phyloP scores from a whole-genome alignment of 2,329 filamentous ascomycete genomes.

The Aspergillus fructus region DNA sequence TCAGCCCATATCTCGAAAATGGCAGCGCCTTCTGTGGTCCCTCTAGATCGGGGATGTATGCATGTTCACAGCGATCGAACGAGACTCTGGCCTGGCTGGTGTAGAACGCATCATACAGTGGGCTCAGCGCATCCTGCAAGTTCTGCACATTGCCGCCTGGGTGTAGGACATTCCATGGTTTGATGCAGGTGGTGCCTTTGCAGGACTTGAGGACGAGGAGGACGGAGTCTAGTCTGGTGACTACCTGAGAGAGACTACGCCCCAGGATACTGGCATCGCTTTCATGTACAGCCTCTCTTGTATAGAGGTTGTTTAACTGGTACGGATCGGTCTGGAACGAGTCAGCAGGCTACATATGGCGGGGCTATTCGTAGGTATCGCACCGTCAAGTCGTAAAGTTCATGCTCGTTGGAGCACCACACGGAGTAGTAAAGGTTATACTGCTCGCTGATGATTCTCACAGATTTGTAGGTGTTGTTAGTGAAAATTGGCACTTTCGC shows the following conservation, averaged over 20 bases:
- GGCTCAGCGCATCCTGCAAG: conserved; percentile 32
- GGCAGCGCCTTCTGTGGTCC: conserved; percentile 28
- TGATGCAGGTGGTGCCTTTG: conserved; percentile 33
- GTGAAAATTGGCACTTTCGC: background rate
- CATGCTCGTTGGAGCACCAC: conserved; percentile 36
- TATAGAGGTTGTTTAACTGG: conserved; percentile 37
- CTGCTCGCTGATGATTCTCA: conserved; percentile 25
- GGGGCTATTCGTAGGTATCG: background rate
- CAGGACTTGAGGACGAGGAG: conserved; percentile 43
- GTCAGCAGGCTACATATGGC: background rate
- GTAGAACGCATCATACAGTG: conserved; percentile 36
- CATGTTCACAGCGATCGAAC: conserved; percentile 36
- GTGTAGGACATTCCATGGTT: conserved; percentile 40
- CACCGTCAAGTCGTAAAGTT: conserved; percentile 34
- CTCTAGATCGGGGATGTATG: conserved; percentile 38
- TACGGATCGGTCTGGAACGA: conserved; percentile 33
- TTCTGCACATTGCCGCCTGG: conserved; percentile 28
- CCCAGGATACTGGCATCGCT: background rate
- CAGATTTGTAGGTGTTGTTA: conserved; percentile 17
- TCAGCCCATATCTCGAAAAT: conserved; percentile 16
- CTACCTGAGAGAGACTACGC: conserved; percentile 1
- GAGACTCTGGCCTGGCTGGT: conserved; percentile 30
- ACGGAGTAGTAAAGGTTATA: conserved; percentile 38
- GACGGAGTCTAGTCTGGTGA: conserved; percentile 35
- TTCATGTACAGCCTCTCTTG: background rate